phyloP scores from a whole-genome alignment of 306 rosid species.

The Quercus dentata region DNA sequence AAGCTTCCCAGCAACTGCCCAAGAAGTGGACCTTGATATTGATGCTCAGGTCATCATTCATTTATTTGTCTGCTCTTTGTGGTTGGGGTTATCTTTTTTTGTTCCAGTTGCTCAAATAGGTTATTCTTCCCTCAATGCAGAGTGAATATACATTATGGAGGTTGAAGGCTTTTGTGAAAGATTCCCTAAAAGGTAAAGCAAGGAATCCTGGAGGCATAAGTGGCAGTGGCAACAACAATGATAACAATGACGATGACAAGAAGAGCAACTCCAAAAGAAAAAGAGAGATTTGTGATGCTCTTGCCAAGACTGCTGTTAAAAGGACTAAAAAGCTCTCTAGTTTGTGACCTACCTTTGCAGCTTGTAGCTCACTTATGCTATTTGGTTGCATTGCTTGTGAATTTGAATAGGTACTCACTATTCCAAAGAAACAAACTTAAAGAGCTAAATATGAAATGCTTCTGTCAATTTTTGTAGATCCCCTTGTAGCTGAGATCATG shows the following conservation, averaged over 20 bases:
- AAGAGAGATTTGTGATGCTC: slow-evolving; percentile 39
- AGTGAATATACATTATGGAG: slow-evolving; percentile 64
- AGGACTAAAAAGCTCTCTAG: slow-evolving; percentile 43
- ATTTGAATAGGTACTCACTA: neutral
- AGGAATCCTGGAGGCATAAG: slow-evolving; percentile 13
- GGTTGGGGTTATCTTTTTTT: neutral
- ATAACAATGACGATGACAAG: slow-evolving; percentile 26
- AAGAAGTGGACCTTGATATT: slow-evolving; percentile 64
- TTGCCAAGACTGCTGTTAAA: slow-evolving; percentile 32
- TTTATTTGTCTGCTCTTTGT: neutral
- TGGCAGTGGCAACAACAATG: slow-evolving; percentile 9
- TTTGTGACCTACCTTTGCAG: slow-evolving; percentile 17
- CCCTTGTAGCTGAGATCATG: neutral
- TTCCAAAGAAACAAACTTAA: neutral
- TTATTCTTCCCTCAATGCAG: slow-evolving; percentile 31
- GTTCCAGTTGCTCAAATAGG: slow-evolving; percentile 6
- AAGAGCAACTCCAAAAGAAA: slow-evolving; percentile 42
- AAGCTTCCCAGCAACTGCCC: slow-evolving; percentile 46
- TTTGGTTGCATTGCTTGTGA: neutral
- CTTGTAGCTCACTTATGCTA: neutral
- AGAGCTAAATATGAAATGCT: neutral
- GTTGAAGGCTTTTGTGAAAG: slow-evolving; percentile 50
- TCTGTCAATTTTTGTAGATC: neutral
- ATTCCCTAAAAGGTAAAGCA: slow-evolving; percentile 36
- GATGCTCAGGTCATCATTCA: slow-evolving; percentile 58